Evolutionary conservation across 306 rosid species (phyloP).

Genomic region (Psophocarpus tetragonolobus): DNA sequence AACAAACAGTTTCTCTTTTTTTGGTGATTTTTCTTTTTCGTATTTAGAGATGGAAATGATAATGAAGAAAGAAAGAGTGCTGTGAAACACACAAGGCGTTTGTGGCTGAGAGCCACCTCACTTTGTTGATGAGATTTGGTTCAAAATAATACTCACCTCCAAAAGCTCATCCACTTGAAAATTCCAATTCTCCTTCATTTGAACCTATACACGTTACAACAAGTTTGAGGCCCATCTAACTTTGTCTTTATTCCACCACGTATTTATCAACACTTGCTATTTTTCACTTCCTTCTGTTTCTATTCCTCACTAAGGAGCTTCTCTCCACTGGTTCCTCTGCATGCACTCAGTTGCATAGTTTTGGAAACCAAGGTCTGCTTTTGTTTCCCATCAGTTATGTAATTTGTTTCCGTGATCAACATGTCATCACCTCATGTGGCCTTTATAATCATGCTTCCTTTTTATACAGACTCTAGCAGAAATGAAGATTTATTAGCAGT

Average conservation of each 20-base stretch:
- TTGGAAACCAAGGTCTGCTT: conserved; percentile 45
- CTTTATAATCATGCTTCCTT: conserved; percentile 6
- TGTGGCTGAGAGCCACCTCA: conserved; percentile 59
- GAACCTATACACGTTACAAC: conserved; percentile 26
- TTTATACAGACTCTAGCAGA: conserved; percentile 11
- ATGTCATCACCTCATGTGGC: conserved; percentile 2
- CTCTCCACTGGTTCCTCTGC: conserved; percentile 45
- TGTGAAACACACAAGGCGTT: conserved; percentile 63
- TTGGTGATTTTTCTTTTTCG: not conserved
- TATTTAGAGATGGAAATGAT: conserved; percentile 38
- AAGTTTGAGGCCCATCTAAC: conserved; percentile 42
- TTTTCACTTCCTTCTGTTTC: conserved; percentile 46
- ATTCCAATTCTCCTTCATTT: conserved; percentile 15
- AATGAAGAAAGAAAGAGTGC: conserved; percentile 43
- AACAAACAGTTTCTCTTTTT: conserved; percentile 13
- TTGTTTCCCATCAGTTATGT: not conserved
- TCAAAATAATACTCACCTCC: conserved; percentile 71
- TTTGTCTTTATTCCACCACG: conserved; percentile 42
- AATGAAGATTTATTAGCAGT: conserved; percentile 15
- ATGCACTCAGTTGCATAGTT: conserved; percentile 51
- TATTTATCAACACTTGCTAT: conserved; percentile 41
- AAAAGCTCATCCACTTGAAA: conserved; percentile 71
- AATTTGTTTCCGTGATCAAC: conserved; percentile 24
- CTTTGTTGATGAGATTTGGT: conserved; percentile 61
- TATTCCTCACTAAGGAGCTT: conserved; percentile 34